Base-by-base conservation (phyloP, 805 yeast species). In the Sugiyamaella americana region DNA sequence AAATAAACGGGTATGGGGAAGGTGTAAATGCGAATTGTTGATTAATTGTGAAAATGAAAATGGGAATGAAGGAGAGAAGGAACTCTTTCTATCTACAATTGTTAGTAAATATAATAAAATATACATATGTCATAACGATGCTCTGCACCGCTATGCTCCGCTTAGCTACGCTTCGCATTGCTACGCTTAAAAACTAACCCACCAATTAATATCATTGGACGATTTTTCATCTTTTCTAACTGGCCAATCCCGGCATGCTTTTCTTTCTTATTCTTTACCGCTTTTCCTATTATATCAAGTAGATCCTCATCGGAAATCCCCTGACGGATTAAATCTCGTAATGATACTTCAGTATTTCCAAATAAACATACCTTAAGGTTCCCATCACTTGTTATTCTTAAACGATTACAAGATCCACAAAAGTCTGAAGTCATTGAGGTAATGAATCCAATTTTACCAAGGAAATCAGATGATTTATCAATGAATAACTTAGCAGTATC, bases 201-300 rank as follows among this genome's bases (percentile, higher is more conserved):
- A 52, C 80, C 80, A 47, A 76, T 76, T 50, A 76, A 56, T 36
- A 76, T 74, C 80, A 76, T 76, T 5, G 80, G 80, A 46, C 80
- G 58, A 56, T 76, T 76, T 37, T 74, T 71, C 62, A 68, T 55
- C 24, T 65, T 65, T 41, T 71, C 72, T 40, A 76, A 61, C 40
- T 67, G 72, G 26, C 69, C 76, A 43, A 75, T 52, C 2, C 75
- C 80, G 2, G 79, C 79, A 59, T 76, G 80, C 52, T 72, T 70
- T 46, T 66, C 74, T 58, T 69, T 72, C 54, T 76, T 76, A 37
- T 56, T 54, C 48, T 67, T 64, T 13, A 76, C 78, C 1, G 80
- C 75, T 29, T 56, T 51, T 2, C 73, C 74, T 41, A 76, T 70
- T n/a, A 65, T 62, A 2, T 61, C 26, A 44, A 73, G 52, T 1